phyloP scores from a whole-genome alignment of 1,284 basidiomycete species.

The Fomitopsis betulina region DNA sequence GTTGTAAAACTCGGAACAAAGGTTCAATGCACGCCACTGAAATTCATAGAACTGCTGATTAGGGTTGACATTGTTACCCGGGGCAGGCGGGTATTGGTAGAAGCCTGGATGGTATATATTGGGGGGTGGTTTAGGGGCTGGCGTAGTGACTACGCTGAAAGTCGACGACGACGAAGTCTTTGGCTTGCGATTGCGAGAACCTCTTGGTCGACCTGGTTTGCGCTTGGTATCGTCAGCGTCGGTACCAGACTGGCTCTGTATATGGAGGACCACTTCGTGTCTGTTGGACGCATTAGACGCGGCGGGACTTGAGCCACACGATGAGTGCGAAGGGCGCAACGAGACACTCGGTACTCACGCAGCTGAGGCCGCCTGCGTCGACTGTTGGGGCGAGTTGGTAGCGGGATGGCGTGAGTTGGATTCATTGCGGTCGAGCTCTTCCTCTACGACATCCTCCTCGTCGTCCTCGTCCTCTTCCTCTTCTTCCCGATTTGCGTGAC shows the following conservation, averaged over 20 bases:
- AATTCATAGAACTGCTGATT: slow-evolving; percentile 80
- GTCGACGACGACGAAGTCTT: slow-evolving; percentile 20
- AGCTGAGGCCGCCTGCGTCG: slow-evolving; percentile 21
- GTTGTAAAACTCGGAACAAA: slow-evolving; percentile 79
- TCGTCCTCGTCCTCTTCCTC: slow-evolving; percentile 64
- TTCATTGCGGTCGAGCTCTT: slow-evolving; percentile 49
- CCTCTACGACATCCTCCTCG: slow-evolving; percentile 65
- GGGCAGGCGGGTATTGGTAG: slow-evolving; percentile 30
- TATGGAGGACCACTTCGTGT: slow-evolving; percentile 3
- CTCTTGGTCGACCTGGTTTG: slow-evolving; percentile 66
- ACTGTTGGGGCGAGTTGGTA: slow-evolving; percentile 25
- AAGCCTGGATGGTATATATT: slow-evolving; percentile 41
- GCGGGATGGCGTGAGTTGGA: slow-evolving; percentile 21
- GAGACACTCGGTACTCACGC: slow-evolving; percentile 27
- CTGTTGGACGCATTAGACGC: slow-evolving; percentile 14
- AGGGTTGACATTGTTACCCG: slow-evolving; percentile 44
- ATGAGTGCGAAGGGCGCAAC: slow-evolving; percentile 7
- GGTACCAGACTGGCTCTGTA: slow-evolving; percentile 5
- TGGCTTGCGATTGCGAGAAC: slow-evolving; percentile 66
- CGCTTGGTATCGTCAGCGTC: slow-evolving; percentile 46
- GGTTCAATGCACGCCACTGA: slow-evolving; percentile 75
- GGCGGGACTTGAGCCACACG: slow-evolving; percentile 16
- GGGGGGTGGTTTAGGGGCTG: slow-evolving; percentile 27
- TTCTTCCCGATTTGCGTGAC: slow-evolving; percentile 28
- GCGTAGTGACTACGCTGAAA: slow-evolving; percentile 20